Conservation (phyloP, 768 basidiomycete species). For the Phanerochaete sordida region DNA sequence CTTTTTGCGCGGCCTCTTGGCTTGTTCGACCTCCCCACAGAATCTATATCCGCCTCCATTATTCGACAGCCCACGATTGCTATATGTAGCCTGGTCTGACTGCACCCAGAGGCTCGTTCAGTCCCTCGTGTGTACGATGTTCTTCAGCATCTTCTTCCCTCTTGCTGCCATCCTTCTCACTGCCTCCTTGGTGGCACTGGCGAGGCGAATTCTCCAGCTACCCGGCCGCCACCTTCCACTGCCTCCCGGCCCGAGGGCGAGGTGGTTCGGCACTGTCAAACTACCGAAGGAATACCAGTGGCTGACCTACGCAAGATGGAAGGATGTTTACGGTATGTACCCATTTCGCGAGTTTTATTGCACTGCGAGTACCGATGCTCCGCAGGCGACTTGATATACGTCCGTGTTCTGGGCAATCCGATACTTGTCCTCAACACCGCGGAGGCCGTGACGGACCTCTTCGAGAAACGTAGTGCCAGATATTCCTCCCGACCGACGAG, state of each 20-base stretch:
- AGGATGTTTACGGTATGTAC: conserved; percentile 33
- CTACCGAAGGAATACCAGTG: conserved; percentile 39
- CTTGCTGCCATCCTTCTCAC: too few species aligned
- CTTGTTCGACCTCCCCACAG: too few species aligned
- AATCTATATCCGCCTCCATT: too few species aligned
- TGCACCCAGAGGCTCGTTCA: too few species aligned
- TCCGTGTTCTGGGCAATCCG: conserved; percentile 42
- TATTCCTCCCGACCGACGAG: conserved; percentile 33
- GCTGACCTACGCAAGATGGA: conserved; percentile 48
- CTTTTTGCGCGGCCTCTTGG: too few species aligned
- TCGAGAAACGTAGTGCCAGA: conserved; percentile 41
- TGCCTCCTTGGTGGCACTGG: not conserved
- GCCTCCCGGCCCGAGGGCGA: conserved; percentile 41
- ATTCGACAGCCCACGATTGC: too few species aligned
- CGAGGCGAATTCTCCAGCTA: too few species aligned
- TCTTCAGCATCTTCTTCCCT: too few species aligned
- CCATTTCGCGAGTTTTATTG: not conserved
- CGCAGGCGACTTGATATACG: conserved; percentile 44
- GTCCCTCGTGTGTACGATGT: too few species aligned
- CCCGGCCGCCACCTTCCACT: not conserved
- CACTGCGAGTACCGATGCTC: not conserved
- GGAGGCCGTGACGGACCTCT: conserved; percentile 36
- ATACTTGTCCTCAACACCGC: conserved; percentile 45
- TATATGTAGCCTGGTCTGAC: too few species aligned
- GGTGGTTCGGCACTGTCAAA: conserved; percentile 31